Base-by-base conservation (phyloP, 805 yeast species). In the Suhomyces sp. region DNA sequence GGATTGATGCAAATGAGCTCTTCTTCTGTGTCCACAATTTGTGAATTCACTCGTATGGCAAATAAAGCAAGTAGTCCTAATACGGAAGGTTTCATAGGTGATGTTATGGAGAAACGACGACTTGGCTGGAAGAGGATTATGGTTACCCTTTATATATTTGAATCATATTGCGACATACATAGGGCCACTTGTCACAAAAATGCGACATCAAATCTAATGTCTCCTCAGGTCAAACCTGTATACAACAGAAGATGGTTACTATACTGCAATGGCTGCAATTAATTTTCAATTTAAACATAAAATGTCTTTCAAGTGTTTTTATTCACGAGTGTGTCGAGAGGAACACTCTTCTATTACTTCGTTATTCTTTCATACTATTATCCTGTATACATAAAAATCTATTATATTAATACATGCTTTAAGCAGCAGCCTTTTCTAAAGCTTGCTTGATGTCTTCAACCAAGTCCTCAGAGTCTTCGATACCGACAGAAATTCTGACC, bases 371-470 rank as follows among this genome's bases (percentile, higher is more conserved):
- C 38, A 39, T 21, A 13, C 25, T 20, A 20, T 20, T 20, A 8
- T 20, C 22, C 10, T 20, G 9, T 7, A 8, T 20, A 8, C 22
- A 10, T 20, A 20, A 20, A 20, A 8, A 20, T 8, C 10, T 20
- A 20, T 20, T 20, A 13, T 27, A 27, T 27, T 17, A 27, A 27
- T 19, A 18, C 20, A 28, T 11, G 19, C 12, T 28, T 20, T 36
- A 43, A 34, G 47, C 48, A 34, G 42, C 25, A 27, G 48, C 51
- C 39, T 44, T 51, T 33, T 64, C 65, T 50, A 86, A 70, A 34
- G 95, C 95, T 56, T 78, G 79, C 56, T 74, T 65, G 48, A 87
- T 37, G 40, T 55, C 60, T 13, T 44, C 53, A 44, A 55, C 36
- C 57, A 55, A 53, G 40, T 55, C 60, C 14, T 54, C 60, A 35